These are phyloP conservation scores for Coprinopsis cinerea DNA, from an alignment of 768 basidiomycete species.

Conservation along the genomic window DNA sequence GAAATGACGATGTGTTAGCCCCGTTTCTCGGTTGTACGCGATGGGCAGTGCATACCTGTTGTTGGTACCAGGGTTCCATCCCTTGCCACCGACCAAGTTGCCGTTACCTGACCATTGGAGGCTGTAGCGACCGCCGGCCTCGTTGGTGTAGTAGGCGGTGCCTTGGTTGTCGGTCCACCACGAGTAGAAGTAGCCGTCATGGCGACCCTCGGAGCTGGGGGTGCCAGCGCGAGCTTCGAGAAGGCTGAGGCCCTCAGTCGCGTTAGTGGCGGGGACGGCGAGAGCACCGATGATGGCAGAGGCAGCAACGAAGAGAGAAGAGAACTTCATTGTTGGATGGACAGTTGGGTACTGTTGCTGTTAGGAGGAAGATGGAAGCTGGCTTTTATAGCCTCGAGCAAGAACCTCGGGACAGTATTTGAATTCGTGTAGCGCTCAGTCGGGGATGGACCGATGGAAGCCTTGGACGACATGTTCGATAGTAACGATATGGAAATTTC, in stretches of 20 bases:
- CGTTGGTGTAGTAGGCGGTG: conserved; percentile 26
- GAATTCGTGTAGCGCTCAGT: too few species aligned
- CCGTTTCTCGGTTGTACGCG: background rate
- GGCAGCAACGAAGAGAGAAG: too few species aligned
- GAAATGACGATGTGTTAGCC: background rate
- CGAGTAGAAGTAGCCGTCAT: conserved; percentile 32
- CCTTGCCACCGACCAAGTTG: conserved; percentile 35
- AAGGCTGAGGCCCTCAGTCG: background rate
- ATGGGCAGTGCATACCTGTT: conserved; percentile 13
- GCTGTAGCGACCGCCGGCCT: conserved; percentile 22
- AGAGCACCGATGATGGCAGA: too few species aligned
- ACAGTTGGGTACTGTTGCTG: too few species aligned
- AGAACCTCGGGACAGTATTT: too few species aligned
- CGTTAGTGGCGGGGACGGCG: too few species aligned
- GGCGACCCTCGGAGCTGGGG: conserved; percentile 23
- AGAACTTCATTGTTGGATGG: too few species aligned
- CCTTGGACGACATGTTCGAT: too few species aligned
- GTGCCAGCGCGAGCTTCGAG: conserved; percentile 11
- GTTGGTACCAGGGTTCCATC: conserved; percentile 31
- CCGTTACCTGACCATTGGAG: conserved; percentile 28
- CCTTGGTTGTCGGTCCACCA: conserved; percentile 28
- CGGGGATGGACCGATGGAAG: too few species aligned
- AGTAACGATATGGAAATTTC: too few species aligned
- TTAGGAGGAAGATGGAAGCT: too few species aligned
- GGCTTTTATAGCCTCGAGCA: too few species aligned